Conservation (phyloP, 1,139 yeast species). For the Yamadazyma sp. region DNA sequence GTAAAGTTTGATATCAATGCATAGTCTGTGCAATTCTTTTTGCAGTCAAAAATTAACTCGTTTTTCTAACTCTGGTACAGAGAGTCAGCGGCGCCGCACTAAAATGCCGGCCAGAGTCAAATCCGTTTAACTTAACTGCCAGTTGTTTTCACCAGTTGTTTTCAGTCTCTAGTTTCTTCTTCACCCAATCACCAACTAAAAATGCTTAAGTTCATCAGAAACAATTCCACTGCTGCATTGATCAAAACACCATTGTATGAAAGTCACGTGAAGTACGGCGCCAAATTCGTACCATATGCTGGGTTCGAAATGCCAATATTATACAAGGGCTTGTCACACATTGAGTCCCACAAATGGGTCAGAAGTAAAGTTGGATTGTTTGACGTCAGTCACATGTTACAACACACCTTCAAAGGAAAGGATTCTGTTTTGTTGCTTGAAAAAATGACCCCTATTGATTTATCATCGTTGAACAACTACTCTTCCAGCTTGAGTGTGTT, state of each 20-base stretch:
- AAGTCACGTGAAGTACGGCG: constrained; percentile 75
- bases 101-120: constrained; percentile 3
- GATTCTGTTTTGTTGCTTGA: constrained; percentile 71
- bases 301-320: constrained; percentile 94
- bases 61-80: constrained; percentile 1
- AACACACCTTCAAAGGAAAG: constrained; percentile 72
- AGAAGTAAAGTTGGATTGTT: constrained; percentile 84
- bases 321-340: constrained; percentile 78
- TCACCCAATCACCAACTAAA: not conserved
- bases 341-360: constrained; percentile 94
- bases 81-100: constrained; percentile 1
- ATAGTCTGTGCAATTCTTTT: not conserved
- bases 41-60: constrained; percentile 5
- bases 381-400: constrained; percentile 97
- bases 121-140: no score
- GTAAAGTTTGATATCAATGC: not conserved
- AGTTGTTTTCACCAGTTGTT: no score
- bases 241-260: constrained; percentile 79
- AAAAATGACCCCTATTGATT: constrained; percentile 83
- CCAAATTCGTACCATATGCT: constrained; percentile 93
- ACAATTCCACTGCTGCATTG: constrained; percentile 30
- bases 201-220: constrained; percentile 24
- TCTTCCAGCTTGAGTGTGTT: constrained; percentile 77
- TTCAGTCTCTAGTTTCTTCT: not conserved
- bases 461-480: constrained; percentile 52